Evolutionary conservation across 441 rosid genomes (phyloP), one percentile per base, ranked within the genome.

Genomic region (Populus hybrid): DNA sequence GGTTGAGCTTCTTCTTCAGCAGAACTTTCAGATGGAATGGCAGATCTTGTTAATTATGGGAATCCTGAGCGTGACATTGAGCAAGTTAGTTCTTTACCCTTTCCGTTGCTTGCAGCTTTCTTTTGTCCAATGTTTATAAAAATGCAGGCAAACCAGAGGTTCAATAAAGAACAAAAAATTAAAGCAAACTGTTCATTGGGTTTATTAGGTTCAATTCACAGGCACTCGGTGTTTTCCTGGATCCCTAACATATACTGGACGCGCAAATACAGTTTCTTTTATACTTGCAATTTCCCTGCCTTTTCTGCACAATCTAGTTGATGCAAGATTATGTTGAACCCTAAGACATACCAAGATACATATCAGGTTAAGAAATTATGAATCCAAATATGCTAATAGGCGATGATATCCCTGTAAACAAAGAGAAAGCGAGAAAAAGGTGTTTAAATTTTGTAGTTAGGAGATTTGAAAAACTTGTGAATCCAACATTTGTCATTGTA

Each of bases 1-100:
- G 84, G 78, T 86, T 83, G 85, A 87, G 85, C 84, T 81, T 63
- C 82, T 79, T 50, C 81, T 74, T 83, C 85, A 81, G 80, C 82
- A 74, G 82, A 67, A 78, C 81, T 87, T 86, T 93, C 97, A 92
- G 93, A 95, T 95, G 99, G 98, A 95, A 95, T 95, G 97, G 97
- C 97, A 91, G 94, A 93, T 94, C 97, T 85, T 87, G 87, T 83
- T 90, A 87, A 78, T 83, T 88, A 82, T 89, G 86, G 73, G 80
- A 76, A 87, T 87, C 84, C 89, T 85, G 98, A 93, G 75, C 98
- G 98, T 80, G 95, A 93, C 86, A 84, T 89, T 77, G 98, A 92
- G 83, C 99, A 93, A 81, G 98, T 95, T 70, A 69, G 26, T 76
- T 64, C 63, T 4, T 59, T 21, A 67, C 50, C 65, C 61, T 24